Evolutionary conservation across 176 grass and related monocot genomes (phyloP), one percentile per base, ranked within the genome.

Genomic region (Elymus sibiricus): DNA sequence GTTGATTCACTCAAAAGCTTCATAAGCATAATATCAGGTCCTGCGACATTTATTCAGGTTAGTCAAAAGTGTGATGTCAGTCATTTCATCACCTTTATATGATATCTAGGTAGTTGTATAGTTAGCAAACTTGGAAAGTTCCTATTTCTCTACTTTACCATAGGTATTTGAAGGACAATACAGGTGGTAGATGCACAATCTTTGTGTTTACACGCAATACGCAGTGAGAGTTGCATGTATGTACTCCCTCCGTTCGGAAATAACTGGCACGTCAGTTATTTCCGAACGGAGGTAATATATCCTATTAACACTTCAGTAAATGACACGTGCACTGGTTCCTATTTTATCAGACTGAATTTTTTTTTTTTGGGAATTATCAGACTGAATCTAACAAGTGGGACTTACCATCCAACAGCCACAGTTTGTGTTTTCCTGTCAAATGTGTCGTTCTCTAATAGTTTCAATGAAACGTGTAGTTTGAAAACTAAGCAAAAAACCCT

Each of bases 21-120:
- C 59, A 14, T 61, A 53, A 91, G 70, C 59, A 89, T 96, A 55
- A 85, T 83, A 85, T 19, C 87, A 69, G 84, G 88, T 88, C 94
- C 94, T 62, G 91, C 87, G 44, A 93, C 87, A 42, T 96, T 96
- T 81, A 53, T 96, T 84, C 91, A 91, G 91, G 94, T 92, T 56
- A 80, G 75, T 76, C 28, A 8, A 65, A 25, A 0, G 42, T 71
- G 26, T 11, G 5, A 58, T 59, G 47, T 35, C 65, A 71, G 53
- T 58, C 32, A 55, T 24, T 71, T 76, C 9, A 70, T 70, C 32
- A 56, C 15, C 25, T 74, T 55, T 71, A 40, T 42, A 62, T 44
- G 11, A 1, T 79, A 34, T 31, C 16, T 61, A 74, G n/a, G 15
- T 60, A 42, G 32, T 37, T 71, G 17, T 7, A 15, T 60, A 59